A percentile compares a stretch with the other conserved stretches of the same genome.
Conservation (phyloP, 352 stramenopile species). For the Phytophthora constricta region DNA sequence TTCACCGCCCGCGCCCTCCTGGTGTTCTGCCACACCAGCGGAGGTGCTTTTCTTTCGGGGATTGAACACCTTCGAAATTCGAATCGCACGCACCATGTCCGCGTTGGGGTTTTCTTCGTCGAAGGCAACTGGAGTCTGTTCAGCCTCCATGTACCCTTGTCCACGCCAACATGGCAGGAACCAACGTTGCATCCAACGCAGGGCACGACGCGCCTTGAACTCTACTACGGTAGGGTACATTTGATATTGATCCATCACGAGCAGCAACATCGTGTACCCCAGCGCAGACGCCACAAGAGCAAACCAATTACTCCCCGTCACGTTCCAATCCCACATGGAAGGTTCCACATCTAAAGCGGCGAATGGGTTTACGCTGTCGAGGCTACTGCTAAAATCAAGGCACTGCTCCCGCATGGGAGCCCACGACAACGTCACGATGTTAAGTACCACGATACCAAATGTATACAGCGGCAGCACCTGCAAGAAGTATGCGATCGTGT, state of each 20-base stretch:
- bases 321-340: conserved; percentile 61
- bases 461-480: conserved; percentile 69
- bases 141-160: conserved; percentile 35
- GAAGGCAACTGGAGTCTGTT: conserved; percentile 22
- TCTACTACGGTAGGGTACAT: conserved; percentile 74
- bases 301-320: conserved; percentile 49
- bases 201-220: conserved; percentile 34
- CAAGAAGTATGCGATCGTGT: conserved; percentile 51
- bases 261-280: conserved; percentile 58
- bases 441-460: conserved; percentile 53
- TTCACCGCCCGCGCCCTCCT: conserved; percentile 6
- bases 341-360: conserved; percentile 19
- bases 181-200: conserved; percentile 26
- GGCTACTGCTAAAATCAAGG: conserved; percentile 19
- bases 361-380: conserved; percentile 30
- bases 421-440: conserved; percentile 62
- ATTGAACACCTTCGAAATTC: conserved; percentile 76
- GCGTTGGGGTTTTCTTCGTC: conserved; percentile 38
- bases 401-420: conserved; percentile 53
- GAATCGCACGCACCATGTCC: conserved; percentile 55
- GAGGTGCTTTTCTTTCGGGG: conserved; percentile 19
- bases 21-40: not conserved
- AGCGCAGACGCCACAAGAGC: conserved; percentile 50
- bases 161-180: conserved; percentile 23
- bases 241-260: conserved; percentile 65